Conservation (phyloP, 1,284 basidiomycete species). For the Apiotrichum gracile region DNA sequence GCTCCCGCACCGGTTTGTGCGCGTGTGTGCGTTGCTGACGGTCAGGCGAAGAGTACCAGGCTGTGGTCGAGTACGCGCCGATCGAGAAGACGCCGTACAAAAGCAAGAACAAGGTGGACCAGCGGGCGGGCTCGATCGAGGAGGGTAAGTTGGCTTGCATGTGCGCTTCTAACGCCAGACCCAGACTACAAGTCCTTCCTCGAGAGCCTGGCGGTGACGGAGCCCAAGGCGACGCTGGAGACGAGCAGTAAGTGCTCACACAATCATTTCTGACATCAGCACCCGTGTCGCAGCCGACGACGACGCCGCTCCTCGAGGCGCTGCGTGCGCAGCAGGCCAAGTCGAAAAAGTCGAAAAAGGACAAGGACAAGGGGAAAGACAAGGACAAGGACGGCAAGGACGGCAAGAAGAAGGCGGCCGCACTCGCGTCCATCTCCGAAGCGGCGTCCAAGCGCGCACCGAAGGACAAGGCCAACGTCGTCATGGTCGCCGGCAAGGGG, state of each 20-base stretch:
- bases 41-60: slow-evolving; percentile 75
- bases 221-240: slow-evolving; percentile 51
- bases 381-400: not conserved
- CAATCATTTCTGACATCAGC: slow-evolving; percentile 12
- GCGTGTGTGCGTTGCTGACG: slow-evolving; percentile 21
- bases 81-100: slow-evolving; percentile 62
- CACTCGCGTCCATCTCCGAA: slow-evolving; percentile 28
- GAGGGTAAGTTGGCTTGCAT: slow-evolving; percentile 37
- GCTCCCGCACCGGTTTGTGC: slow-evolving; percentile 90
- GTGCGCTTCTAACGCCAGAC: slow-evolving; percentile 53
- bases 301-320: slow-evolving; percentile 81
- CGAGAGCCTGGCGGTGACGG: slow-evolving; percentile 50
- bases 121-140: slow-evolving; percentile 42
- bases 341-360: slow-evolving; percentile 6
- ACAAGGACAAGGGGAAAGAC: slow-evolving; percentile 2
- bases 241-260: slow-evolving; percentile 56
- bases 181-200: slow-evolving; percentile 76
- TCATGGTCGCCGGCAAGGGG: slow-evolving; percentile 40
- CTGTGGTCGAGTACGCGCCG: slow-evolving; percentile 89
- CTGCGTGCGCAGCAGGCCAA: slow-evolving; percentile 54
- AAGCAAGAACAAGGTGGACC: slow-evolving; percentile 38
- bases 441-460: slow-evolving; percentile 32
- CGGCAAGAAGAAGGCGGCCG: slow-evolving; percentile 18
- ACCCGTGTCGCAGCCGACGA: slow-evolving; percentile 52
- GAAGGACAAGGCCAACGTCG: slow-evolving; percentile 16